These are phyloP conservation scores for Crassisporium funariophilum DNA, from an alignment of 768 basidiomycete genomes.

Conservation along the genomic window DNA sequence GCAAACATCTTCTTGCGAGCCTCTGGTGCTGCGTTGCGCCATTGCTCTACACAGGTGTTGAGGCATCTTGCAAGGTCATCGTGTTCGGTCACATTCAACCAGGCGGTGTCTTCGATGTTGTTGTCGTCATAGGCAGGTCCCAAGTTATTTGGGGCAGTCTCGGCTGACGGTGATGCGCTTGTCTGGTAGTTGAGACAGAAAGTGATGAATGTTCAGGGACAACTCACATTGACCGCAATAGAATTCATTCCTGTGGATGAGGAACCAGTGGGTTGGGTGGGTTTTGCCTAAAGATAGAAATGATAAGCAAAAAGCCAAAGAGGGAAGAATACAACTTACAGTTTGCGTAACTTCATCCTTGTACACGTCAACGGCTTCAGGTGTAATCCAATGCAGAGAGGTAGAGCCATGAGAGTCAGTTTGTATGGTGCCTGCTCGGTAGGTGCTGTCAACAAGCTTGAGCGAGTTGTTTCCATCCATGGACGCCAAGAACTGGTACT, in stretches of 20 bases:
- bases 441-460: too few species aligned
- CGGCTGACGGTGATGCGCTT: too few species aligned
- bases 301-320: background rate
- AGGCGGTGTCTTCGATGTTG: constrained; percentile 10
- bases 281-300: background rate
- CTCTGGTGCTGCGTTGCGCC: constrained; percentile 21
- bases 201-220: too few species aligned
- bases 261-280: too few species aligned
- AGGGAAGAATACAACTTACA: background rate
- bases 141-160: too few species aligned
- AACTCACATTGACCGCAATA: too few species aligned
- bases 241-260: too few species aligned
- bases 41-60: constrained; percentile 19
- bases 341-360: background rate
- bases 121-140: too few species aligned
- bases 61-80: constrained; percentile 10
- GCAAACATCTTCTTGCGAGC: constrained; percentile 21
- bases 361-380: background rate
- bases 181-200: background rate
- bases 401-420: too few species aligned
- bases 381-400: background rate
- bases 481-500: too few species aligned
- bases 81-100: constrained; percentile 19
- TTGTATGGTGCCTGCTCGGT: too few species aligned
- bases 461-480: too few species aligned